Evolutionary conservation across 192 early-diverging fungal species (phyloP), one percentile per base, ranked within the genome.

Genomic region (Linnemannia zychae): DNA sequence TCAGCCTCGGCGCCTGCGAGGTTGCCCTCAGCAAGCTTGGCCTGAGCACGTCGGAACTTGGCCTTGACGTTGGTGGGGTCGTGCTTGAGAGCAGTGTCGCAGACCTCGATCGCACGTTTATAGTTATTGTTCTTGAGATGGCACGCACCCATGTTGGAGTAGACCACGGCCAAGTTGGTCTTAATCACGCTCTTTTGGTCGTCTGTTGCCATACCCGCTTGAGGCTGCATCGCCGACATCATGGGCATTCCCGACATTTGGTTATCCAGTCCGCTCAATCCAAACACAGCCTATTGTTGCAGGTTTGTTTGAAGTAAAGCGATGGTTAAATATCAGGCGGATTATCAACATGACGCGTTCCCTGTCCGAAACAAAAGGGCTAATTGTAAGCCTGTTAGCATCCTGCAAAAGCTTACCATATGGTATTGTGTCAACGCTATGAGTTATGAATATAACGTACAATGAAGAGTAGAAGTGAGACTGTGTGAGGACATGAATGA

Each of bases 41-140:
- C 88, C 68, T 89, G 88, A 37, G 84, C 88, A 44, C 88, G 88
- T 50, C 88, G 80, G 57, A 87, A 89, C 65, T 83, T 81, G 37
- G 88, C 88, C 71, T 89, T 89, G 60, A 82, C 74, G 37, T 87
- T 89, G 13, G 80, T 69, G 18, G 88, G 84, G 60, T 89, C 88
- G 31, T 81, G 57, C 70, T 87, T 84, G 33, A 89, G 72, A 12
- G 88, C 88, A 66, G 72, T 71, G 68, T 82, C 82, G 18, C 80
- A 81, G 24, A 78, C 77, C 22, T 87, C 81, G 67, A 89, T 87
- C 18, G 88, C 88, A 28, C 79, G 81, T 24, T 60, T 65, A 67
- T 76, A 87, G 48, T 87, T 86, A 33, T 67, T 53, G 28, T 73
- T 72, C 80, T 89, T 89, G 6, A 89, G 77, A 37, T 81, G 84